phyloP scores from a whole-genome alignment of 164 flowering plant genomes.

The Paratinospora sagittata region DNA sequence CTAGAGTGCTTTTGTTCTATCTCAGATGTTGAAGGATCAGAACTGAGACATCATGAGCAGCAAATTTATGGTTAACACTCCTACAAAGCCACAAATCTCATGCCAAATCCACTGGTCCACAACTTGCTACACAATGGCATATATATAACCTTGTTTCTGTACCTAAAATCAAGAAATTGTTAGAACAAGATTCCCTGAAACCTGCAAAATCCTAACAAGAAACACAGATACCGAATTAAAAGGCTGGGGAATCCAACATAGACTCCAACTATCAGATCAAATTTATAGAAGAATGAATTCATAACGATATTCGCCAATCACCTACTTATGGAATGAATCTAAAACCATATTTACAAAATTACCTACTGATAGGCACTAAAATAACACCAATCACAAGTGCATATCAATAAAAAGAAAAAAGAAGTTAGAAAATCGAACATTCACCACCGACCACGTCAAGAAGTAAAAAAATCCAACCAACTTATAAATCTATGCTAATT shows the following conservation, averaged over 20 bases:
- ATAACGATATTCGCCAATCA: too few species aligned
- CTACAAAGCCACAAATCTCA: not conserved
- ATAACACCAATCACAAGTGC: not conserved
- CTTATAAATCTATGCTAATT: not conserved
- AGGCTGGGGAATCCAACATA: constrained; percentile 1
- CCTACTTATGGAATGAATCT: too few species aligned
- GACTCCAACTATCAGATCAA: not conserved
- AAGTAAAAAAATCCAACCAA: not conserved
- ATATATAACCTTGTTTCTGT: not conserved
- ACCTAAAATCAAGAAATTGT: too few species aligned
- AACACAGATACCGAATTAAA: not conserved
- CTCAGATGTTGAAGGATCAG: constrained; percentile 8
- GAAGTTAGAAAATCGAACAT: not conserved
- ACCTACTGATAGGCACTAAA: not conserved
- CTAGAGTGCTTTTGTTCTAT: not conserved
- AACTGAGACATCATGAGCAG: not conserved
- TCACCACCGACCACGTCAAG: not conserved
- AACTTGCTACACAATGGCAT: not conserved
- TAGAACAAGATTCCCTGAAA: not conserved
- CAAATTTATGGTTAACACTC: constrained; percentile 5
- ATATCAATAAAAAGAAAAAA: not conserved
- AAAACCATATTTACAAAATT: not conserved
- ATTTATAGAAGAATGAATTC: too few species aligned
- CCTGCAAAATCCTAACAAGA: not conserved
- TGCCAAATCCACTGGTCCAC: not conserved